A percentile compares a stretch with the other conserved stretches of the same genome.
phyloP scores from a whole-genome alignment of 345 rosid genomes.

The Brassica juncea region DNA sequence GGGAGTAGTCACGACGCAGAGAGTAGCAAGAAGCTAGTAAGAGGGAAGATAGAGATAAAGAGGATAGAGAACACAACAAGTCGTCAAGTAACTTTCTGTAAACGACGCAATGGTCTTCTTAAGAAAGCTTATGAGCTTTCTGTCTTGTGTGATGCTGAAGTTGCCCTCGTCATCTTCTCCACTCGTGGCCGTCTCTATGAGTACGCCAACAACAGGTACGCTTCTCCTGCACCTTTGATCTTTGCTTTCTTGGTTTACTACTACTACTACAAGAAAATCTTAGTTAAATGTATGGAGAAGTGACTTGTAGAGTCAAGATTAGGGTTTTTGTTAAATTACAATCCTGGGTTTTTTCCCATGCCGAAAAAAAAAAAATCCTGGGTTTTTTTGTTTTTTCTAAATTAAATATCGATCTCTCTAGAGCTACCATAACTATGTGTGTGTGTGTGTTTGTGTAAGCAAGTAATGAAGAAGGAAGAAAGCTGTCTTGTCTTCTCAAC shows the following conservation, averaged over 20 bases:
- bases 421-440: background rate
- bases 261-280: background rate
- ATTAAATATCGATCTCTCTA: background rate
- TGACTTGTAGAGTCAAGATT: slow-evolving; percentile 14
- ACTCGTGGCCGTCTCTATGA: slow-evolving; percentile 89
- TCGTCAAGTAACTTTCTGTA: slow-evolving; percentile 88
- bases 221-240: background rate
- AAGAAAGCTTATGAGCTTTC: slow-evolving; percentile 89
- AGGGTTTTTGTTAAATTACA: slow-evolving; percentile 15
- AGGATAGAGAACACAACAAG: slow-evolving; percentile 82
- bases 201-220: slow-evolving; percentile 78
- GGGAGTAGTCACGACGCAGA: slow-evolving; percentile 44
- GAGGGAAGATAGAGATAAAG: slow-evolving; percentile 83
- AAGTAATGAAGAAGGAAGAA: background rate
- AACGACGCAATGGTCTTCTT: slow-evolving; percentile 78
- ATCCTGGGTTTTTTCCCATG: background rate
- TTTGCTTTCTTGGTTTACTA: slow-evolving; percentile 1
- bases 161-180: slow-evolving; percentile 79
- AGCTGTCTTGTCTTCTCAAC: slow-evolving; percentile 36
- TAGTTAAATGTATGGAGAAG: background rate
- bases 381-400: background rate
- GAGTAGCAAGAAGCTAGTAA: slow-evolving; percentile 58
- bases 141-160: slow-evolving; percentile 82
- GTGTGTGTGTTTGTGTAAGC: background rate
- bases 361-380: background rate